These are phyloP conservation scores for Pachysandra terminalis DNA, from an alignment of 164 flowering plant genomes.

Conservation along the genomic window DNA sequence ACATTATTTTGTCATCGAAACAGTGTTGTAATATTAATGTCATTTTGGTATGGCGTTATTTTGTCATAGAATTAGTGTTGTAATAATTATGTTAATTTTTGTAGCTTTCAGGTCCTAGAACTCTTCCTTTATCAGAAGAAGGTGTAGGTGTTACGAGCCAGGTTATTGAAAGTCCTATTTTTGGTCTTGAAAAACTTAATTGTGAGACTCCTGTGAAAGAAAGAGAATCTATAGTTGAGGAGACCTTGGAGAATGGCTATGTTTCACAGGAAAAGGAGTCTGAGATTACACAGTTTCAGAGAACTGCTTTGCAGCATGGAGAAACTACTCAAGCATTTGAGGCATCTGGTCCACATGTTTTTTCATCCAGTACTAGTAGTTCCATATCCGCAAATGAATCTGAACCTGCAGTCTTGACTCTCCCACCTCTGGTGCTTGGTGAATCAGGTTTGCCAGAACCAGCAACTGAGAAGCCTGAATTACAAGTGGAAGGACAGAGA, in stretches of 20 bases:
- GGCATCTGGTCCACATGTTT: slow-evolving; percentile 13
- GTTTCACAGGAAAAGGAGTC: slow-evolving; percentile 15
- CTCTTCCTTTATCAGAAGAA: neutral
- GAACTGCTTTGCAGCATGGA: slow-evolving; percentile 16
- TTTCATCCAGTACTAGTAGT: slow-evolving; percentile 10
- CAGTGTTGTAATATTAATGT: too few relatives aligned
- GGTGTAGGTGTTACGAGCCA: slow-evolving; percentile 9
- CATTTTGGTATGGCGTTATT: neutral
- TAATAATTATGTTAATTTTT: slow-evolving; percentile 14
- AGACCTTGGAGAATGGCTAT: slow-evolving; percentile 13
- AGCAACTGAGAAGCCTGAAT: slow-evolving; percentile 16
- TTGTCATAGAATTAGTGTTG: neutral
- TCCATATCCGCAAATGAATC: slow-evolving; percentile 11
- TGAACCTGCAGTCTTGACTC: slow-evolving; percentile 11
- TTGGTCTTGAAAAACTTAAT: slow-evolving; percentile 14
- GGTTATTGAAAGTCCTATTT: slow-evolving; percentile 14
- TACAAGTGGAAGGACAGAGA: slow-evolving; percentile 14
- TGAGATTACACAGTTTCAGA: slow-evolving; percentile 10
- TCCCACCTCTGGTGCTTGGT: slow-evolving; percentile 11
- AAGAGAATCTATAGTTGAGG: slow-evolving; percentile 7
- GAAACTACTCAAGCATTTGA: slow-evolving; percentile 14
- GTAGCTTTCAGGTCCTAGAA: slow-evolving; percentile 36
- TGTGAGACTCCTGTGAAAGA: slow-evolving; percentile 6
- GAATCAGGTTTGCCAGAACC: slow-evolving; percentile 18
- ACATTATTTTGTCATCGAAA: too few relatives aligned